phyloP scores from a whole-genome alignment of 2,329 filamentous ascomycete genomes.

The Neofusicoccum umdonicola region DNA sequence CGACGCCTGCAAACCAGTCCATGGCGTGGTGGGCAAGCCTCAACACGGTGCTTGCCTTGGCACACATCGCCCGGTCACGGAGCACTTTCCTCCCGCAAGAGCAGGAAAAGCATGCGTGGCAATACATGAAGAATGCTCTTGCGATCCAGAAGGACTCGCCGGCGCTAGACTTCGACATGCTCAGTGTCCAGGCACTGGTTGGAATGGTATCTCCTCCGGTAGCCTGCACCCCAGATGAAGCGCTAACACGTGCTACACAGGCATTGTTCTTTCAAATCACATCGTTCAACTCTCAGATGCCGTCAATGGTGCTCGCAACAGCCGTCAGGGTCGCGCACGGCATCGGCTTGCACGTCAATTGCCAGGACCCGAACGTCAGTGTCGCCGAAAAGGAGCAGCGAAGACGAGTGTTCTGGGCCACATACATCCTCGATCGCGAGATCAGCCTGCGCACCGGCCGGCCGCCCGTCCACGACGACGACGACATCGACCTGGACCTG shows the following conservation, averaged over 20 bases:
- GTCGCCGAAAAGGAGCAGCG: not conserved
- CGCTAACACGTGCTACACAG: not conserved
- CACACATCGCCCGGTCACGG: not conserved
- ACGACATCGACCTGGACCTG: not conserved
- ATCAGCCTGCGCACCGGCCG: slow-evolving; percentile 1
- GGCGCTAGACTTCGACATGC: not conserved
- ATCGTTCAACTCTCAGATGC: not conserved
- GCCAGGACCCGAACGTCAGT: not conserved
- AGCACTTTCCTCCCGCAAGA: slow-evolving; percentile 1
- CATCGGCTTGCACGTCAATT: not conserved
- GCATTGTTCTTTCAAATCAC: not conserved
- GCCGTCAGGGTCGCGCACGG: not conserved
- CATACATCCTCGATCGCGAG: slow-evolving; percentile 3
- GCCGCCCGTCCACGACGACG: not conserved
- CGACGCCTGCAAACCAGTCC: not conserved
- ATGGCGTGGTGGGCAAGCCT: not conserved
- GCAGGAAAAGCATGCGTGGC: not conserved
- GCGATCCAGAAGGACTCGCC: not conserved
- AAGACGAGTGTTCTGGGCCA: not conserved
- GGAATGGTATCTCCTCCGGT: not conserved
- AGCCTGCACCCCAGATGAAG: too few species aligned
- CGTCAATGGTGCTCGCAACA: not conserved
- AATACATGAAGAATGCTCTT: slow-evolving; percentile 3
- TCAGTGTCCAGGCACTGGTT: not conserved
- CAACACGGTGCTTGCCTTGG: not conserved